A percentile compares a stretch with the other conserved stretches of the same genome.
Evolutionary conservation across 139 green algal species (phyloP).

Genomic region (Chlamydomonas sp.): DNA sequence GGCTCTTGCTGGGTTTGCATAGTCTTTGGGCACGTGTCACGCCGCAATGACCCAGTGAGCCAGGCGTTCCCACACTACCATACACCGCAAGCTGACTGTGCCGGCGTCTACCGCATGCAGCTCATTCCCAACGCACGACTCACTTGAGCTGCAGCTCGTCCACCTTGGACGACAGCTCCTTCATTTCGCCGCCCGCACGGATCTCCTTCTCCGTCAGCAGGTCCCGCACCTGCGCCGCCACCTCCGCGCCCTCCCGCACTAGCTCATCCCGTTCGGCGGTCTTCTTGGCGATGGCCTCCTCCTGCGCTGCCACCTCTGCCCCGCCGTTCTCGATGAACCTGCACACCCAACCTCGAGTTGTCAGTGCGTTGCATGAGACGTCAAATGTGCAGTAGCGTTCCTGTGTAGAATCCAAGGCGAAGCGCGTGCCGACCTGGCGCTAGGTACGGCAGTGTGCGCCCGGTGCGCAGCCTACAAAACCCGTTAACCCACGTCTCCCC

Average conservation of each 20-base stretch:
- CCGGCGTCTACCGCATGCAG: no score
- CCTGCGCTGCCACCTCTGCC: conserved; percentile 32
- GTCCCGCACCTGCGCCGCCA: conserved; percentile 36
- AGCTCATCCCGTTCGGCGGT: conserved; percentile 52
- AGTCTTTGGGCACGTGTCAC: no score
- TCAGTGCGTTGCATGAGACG: no score
- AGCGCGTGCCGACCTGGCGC: no score
- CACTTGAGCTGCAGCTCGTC: conserved; percentile 62
- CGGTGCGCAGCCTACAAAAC: neutral
- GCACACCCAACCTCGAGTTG: neutral
- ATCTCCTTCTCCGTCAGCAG: conserved; percentile 69
- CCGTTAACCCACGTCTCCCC: no score
- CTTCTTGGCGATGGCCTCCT: conserved; percentile 10
- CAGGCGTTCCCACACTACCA: no score
- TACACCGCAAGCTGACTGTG: neutral
- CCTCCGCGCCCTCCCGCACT: conserved; percentile 49
- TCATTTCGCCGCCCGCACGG: conserved; percentile 62
- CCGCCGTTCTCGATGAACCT: conserved; percentile 55
- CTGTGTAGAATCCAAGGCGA: no score
- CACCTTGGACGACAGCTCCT: conserved; percentile 59
- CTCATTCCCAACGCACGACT: neutral
- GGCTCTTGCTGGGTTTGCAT: no score
- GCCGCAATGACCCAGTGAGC: no score
- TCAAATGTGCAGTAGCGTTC: no score
- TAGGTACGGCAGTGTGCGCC: no score